phyloP scores from a whole-genome alignment of 352 stramenopile species.

The Aphanomyces invadans region DNA sequence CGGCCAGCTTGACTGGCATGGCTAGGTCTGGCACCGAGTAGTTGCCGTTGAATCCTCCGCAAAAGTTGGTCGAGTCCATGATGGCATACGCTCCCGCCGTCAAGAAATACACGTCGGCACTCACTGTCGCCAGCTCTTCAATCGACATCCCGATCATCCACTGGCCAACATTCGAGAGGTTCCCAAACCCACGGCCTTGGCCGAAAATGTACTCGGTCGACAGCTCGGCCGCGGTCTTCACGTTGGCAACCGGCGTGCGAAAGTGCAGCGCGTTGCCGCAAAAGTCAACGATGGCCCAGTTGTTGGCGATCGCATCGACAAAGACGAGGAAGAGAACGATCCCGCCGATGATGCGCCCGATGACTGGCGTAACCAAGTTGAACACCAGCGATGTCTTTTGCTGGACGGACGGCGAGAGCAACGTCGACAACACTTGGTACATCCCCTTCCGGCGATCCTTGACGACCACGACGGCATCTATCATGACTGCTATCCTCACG shows the following conservation, averaged over 20 bases:
- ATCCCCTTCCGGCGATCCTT: too few relatives aligned
- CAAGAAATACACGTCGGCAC: neutral
- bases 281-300: slow-evolving; percentile 22
- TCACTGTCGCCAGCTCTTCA: neutral
- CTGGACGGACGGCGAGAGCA: too few relatives aligned
- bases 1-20: neutral
- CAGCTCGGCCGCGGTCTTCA: neutral
- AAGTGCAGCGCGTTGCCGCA: slow-evolving; percentile 7
- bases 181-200: neutral
- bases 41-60: neutral
- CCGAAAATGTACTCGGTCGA: neutral
- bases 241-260: slow-evolving; percentile 1
- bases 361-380: too few relatives aligned
- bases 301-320: slow-evolving; percentile 9
- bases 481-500: too few relatives aligned
- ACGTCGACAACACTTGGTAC: too few relatives aligned
- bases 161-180: slow-evolving; percentile 10
- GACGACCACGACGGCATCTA: too few relatives aligned
- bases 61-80: neutral
- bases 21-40: neutral
- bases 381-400: too few relatives aligned
- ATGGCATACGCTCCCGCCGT: neutral
- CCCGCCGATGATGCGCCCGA: neutral
- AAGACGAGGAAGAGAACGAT: neutral
- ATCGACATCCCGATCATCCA: slow-evolving; percentile 7